Evolutionary conservation across 202 grass and related monocot species (phyloP).

Genomic region (Musa balbisiana): DNA sequence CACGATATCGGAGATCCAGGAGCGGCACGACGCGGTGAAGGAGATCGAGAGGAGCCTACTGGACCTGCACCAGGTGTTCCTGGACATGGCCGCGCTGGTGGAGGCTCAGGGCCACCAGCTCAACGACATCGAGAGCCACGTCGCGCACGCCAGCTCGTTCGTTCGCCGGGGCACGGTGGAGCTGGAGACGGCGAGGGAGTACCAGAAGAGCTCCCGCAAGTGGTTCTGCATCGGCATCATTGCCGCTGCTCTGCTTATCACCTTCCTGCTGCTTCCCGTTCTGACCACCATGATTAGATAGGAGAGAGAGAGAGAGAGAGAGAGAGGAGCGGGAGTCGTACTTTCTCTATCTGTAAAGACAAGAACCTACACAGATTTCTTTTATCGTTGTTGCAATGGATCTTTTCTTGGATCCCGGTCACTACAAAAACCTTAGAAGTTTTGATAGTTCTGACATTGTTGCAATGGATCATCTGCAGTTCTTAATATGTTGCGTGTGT

Average conservation of each 20-base stretch:
- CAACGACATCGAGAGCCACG: conserved; percentile 23
- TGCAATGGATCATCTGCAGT: too few species aligned
- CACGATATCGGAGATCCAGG: conserved; percentile 44
- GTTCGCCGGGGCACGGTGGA: conserved; percentile 9
- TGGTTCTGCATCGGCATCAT: conserved; percentile 1
- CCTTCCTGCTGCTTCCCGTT: conserved; percentile 2
- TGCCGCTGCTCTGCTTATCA: background rate
- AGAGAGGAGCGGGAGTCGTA: too few species aligned
- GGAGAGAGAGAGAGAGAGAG: background rate
- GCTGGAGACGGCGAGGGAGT: conserved; percentile 16
- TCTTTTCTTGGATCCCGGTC: too few species aligned
- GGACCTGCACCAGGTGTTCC: conserved; percentile 18
- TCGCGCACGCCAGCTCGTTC: conserved; percentile 23
- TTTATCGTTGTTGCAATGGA: too few species aligned
- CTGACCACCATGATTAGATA: background rate
- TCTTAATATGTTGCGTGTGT: too few species aligned
- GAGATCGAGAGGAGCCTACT: conserved; percentile 17
- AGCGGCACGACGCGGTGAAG: conserved; percentile 21
- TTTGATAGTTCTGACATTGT: too few species aligned
- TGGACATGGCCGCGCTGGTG: conserved; percentile 23
- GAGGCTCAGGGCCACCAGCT: conserved; percentile 26
- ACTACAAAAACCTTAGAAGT: too few species aligned
- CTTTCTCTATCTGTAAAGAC: too few species aligned
- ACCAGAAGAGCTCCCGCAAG: conserved; percentile 19
- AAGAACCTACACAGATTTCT: too few species aligned